Conservation (phyloP, 179 eudicot genomes). For the Carnegiea gigantea region DNA sequence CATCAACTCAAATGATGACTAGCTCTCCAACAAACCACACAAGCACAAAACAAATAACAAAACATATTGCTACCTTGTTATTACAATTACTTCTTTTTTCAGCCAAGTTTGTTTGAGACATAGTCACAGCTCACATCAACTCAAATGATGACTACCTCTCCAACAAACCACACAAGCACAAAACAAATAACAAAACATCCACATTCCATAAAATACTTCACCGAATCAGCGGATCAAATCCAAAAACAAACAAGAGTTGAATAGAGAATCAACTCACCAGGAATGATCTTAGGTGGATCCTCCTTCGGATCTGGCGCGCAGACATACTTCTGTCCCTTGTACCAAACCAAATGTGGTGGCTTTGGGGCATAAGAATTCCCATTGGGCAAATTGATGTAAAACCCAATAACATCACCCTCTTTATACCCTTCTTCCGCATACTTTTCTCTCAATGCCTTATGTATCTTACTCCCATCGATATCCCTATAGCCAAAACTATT, state of each 20-base stretch:
- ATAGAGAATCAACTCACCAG: constrained; percentile 54
- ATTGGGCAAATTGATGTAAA: constrained; percentile 81
- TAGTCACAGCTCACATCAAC: background rate
- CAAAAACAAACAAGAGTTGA: background rate
- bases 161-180: background rate
- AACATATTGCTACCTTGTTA: background rate
- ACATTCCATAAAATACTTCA: background rate
- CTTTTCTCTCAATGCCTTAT: constrained; percentile 85
- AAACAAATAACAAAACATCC: background rate
- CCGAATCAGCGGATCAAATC: background rate
- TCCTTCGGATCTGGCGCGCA: constrained; percentile 68
- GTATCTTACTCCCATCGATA: constrained; percentile 92
- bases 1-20: background rate
- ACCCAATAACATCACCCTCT: constrained; percentile 95
- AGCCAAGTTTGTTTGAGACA: no score
- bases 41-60: background rate
- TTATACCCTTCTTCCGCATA: constrained; percentile 85
- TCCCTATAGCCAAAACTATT: constrained; percentile 94
- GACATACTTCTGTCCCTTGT: constrained; percentile 84
- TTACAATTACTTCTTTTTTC: no score
- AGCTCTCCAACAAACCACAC: background rate
- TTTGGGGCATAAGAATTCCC: constrained; percentile 69
- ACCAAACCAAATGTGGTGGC: constrained; percentile 64
- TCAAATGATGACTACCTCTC: background rate
- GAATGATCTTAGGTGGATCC: constrained; percentile 73